Conservation (phyloP, 495 filamentous ascomycete genomes). For the Diplogelasinospora grovesii region DNA sequence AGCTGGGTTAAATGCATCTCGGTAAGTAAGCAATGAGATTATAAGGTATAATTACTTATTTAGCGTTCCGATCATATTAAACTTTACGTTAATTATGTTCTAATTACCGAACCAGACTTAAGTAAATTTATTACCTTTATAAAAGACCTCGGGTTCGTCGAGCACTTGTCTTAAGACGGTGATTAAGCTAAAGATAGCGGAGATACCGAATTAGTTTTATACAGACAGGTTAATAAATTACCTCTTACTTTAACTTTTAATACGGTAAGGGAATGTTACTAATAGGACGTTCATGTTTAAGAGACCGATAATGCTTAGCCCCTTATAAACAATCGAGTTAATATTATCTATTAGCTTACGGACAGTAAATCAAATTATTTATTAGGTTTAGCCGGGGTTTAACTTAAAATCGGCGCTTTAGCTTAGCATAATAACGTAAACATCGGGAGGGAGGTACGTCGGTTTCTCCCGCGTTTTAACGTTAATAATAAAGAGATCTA, state of each 20-base stretch:
- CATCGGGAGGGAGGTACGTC: slow-evolving; percentile 57
- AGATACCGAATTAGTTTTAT: slow-evolving; percentile 24
- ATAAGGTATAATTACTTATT: no score
- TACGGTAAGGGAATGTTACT: no score
- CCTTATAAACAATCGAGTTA: slow-evolving; percentile 47
- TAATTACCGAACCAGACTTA: no score
- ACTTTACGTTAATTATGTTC: background rate
- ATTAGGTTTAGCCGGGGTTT: slow-evolving; percentile 43
- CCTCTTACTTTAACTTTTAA: no score
- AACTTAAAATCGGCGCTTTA: slow-evolving; percentile 53
- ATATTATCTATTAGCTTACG: slow-evolving; percentile 62
- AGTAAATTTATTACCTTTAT: background rate
- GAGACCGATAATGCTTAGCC: slow-evolving; percentile 26
- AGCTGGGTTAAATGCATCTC: no score
- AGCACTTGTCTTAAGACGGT: background rate
- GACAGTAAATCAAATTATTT: slow-evolving; percentile 62
- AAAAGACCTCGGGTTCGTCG: background rate
- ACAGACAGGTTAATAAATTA: no score
- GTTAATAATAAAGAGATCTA: slow-evolving; percentile 56
- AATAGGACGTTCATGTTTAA: slow-evolving; percentile 21
- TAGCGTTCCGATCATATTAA: background rate
- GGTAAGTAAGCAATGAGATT: no score
- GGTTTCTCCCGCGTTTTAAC: slow-evolving; percentile 55
- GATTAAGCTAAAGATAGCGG: slow-evolving; percentile 9
- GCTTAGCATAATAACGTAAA: slow-evolving; percentile 56